Conservation (phyloP, 1,284 basidiomycete species). For the Exobasidium cylindrosporum region DNA sequence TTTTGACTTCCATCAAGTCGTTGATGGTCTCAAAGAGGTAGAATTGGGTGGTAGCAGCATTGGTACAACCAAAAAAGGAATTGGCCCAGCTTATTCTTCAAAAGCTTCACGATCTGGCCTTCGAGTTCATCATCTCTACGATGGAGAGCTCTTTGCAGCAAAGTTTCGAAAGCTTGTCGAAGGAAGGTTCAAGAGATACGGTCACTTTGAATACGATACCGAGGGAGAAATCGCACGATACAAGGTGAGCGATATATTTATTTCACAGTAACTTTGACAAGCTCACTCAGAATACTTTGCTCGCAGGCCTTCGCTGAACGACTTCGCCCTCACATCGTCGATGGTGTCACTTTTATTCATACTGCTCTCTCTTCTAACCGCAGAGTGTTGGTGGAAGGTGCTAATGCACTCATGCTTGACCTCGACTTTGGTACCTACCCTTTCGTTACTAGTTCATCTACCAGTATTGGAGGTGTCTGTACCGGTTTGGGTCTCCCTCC, state of each 20-base stretch:
- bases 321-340: slow-evolving; percentile 81
- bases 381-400: slow-evolving; percentile 87
- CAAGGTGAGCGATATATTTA: slow-evolving; percentile 71
- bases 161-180: slow-evolving; percentile 97
- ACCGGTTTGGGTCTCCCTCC: slow-evolving; percentile 94
- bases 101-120: slow-evolving; percentile 95
- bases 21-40: slow-evolving; percentile 95
- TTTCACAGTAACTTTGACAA: too few species aligned
- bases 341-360: slow-evolving; percentile 83
- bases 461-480: slow-evolving; percentile 88
- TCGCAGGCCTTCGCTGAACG: slow-evolving; percentile 75
- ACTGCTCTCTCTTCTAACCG: slow-evolving; percentile 70
- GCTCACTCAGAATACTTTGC: not conserved
- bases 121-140: slow-evolving; percentile 92
- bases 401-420: slow-evolving; percentile 97
- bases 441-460: slow-evolving; percentile 90
- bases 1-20: slow-evolving; percentile 98
- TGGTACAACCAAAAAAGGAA: slow-evolving; percentile 95
- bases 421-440: slow-evolving; percentile 97
- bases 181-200: slow-evolving; percentile 95
- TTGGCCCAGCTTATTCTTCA: slow-evolving; percentile 95
- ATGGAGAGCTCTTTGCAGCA: slow-evolving; percentile 75
- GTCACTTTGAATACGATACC: slow-evolving; percentile 96
- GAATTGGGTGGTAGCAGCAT: slow-evolving; percentile 88
- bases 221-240: slow-evolving; percentile 92